These are phyloP conservation scores for Emericellopsis cladophorae DNA, from an alignment of 2,329 filamentous ascomycete species.

Conservation along the genomic window DNA sequence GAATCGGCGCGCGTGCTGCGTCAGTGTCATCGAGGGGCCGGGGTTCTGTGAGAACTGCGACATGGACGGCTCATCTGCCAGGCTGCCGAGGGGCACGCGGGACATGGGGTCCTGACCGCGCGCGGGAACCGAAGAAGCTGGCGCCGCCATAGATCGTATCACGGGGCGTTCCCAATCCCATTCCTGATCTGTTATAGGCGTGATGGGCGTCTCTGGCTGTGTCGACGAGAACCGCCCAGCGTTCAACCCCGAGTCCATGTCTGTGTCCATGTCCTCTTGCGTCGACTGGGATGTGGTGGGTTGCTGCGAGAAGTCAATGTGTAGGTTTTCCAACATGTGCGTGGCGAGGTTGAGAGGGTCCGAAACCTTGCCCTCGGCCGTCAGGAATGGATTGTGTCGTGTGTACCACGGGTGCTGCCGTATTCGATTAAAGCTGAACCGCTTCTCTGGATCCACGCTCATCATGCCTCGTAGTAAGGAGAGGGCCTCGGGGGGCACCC, in stretches of 20 bases:
- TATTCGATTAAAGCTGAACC: conserved; percentile 79
- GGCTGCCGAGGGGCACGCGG: conserved; percentile 41
- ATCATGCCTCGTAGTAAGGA: conserved; percentile 91
- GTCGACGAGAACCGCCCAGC: conserved; percentile 56
- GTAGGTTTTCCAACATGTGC: conserved; percentile 82
- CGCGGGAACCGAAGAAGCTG: conserved; percentile 20
- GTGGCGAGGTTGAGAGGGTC: conserved; percentile 84
- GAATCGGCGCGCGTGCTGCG: conserved; percentile 80
- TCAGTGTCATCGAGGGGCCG: conserved; percentile 69
- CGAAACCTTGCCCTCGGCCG: conserved; percentile 57
- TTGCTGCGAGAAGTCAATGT: conserved; percentile 71
- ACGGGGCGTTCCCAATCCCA: conserved; percentile 82
- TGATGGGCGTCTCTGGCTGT: conserved; percentile 68
- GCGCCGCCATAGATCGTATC: conserved; percentile 36
- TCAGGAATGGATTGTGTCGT: conserved; percentile 64
- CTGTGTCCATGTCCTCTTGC: conserved; percentile 45
- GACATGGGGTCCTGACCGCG: conserved; percentile 17
- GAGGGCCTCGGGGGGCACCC: conserved; percentile 59
- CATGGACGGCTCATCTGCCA: conserved; percentile 79
- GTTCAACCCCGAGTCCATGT: conserved; percentile 44
- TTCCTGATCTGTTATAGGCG: conserved; percentile 56
- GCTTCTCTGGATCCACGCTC: conserved; percentile 57
- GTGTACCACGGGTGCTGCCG: conserved; percentile 94
- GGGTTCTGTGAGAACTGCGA: conserved; percentile 74
- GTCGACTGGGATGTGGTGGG: conserved; percentile 34